Conservation (phyloP, 345 rosid genomes). For the Isatis tinctoria region DNA sequence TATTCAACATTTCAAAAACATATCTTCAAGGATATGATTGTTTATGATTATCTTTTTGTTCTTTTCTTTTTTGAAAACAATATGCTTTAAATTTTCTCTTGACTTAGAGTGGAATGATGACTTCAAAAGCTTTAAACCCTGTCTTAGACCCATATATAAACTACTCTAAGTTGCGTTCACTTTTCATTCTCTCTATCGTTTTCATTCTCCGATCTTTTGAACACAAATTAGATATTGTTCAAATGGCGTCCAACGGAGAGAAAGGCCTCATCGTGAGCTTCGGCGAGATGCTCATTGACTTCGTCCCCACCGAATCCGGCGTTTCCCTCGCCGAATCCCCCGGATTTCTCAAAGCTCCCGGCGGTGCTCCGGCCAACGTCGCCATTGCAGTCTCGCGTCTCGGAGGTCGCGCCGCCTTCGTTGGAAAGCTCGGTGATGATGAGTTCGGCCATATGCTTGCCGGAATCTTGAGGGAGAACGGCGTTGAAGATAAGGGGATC, state of each 20-base stretch:
- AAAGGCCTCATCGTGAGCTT: constrained; percentile 38
- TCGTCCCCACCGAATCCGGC: constrained; percentile 49
- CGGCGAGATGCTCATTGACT: constrained; percentile 60
- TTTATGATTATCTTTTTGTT: background rate
- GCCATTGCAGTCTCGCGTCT: constrained; percentile 51
- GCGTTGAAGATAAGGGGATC: constrained; percentile 47
- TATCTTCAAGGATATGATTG: background rate
- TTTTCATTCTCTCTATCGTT: constrained; percentile 6
- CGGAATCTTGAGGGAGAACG: constrained; percentile 50
- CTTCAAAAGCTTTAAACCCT: background rate
- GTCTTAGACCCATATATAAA: constrained; percentile 17
- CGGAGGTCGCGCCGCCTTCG: constrained; percentile 50
- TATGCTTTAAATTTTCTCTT: background rate
- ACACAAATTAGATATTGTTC: background rate
- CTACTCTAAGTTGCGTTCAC: background rate
- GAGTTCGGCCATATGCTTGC: constrained; percentile 66
- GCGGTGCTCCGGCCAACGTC: constrained; percentile 64
- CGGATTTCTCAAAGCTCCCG: constrained; percentile 51
- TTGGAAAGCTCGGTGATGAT: constrained; percentile 62
- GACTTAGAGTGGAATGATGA: constrained; percentile 15
- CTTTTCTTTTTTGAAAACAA: background rate
- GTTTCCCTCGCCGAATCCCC: constrained; percentile 55
- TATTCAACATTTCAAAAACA: background rate
- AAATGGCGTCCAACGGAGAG: constrained; percentile 33
- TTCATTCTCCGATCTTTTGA: constrained; percentile 11